Evolutionary conservation across 441 rosid species (phyloP).

Genomic region (Rhodomyrtus psidioides): DNA sequence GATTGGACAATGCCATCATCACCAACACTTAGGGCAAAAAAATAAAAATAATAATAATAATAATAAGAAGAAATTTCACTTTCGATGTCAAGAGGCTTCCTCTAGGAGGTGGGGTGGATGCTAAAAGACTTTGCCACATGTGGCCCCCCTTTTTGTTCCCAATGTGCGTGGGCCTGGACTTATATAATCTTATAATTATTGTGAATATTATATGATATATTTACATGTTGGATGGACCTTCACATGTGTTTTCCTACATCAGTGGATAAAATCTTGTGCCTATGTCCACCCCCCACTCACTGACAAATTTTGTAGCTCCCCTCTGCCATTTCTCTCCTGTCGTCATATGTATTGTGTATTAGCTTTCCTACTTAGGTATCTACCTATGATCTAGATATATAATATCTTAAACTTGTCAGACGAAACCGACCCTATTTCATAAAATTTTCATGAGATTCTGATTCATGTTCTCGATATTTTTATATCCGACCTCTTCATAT

Average conservation of each 20-base stretch:
- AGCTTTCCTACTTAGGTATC: background rate
- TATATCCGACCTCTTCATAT: background rate
- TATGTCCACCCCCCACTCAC: constrained; percentile 20
- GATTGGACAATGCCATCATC: constrained; percentile 29
- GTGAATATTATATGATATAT: background rate
- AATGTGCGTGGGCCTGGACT: constrained; percentile 28
- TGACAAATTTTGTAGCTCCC: background rate
- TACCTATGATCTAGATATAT: background rate
- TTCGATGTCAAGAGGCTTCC: background rate
- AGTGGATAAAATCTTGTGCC: constrained; percentile 49
- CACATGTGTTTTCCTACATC: constrained; percentile 56
- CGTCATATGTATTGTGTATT: background rate
- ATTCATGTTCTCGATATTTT: background rate
- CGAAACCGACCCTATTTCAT: background rate
- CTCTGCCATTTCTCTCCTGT: background rate
- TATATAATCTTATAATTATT: background rate
- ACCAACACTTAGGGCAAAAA: background rate
- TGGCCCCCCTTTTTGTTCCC: constrained; percentile 27
- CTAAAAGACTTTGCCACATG: constrained; percentile 5
- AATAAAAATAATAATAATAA: too few species aligned
- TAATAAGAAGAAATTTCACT: background rate
- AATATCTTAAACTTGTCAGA: background rate
- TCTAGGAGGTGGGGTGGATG: constrained; percentile 5
- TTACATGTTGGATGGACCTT: constrained; percentile 25
- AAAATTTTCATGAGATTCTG: background rate